phyloP scores from a whole-genome alignment of 2,329 filamentous ascomycete species.

The Apiospora pterosperma region DNA sequence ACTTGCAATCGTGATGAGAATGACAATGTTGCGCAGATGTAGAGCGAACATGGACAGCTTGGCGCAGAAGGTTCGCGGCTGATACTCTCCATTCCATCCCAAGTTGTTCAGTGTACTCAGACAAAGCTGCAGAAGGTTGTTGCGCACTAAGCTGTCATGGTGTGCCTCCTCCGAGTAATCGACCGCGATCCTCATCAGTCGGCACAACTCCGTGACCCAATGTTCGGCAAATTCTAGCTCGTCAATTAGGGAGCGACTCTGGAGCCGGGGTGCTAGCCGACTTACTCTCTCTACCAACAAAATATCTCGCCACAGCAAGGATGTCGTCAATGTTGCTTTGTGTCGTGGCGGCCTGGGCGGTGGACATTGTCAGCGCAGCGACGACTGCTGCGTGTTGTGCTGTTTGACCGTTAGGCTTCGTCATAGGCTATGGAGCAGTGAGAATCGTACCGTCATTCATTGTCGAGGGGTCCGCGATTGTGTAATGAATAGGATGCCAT shows the following conservation, averaged over 20 bases:
- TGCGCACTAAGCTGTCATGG: slow-evolving; percentile 70
- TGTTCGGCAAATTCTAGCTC: slow-evolving; percentile 54
- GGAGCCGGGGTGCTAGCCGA: not conserved
- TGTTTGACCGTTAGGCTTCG: slow-evolving; percentile 25
- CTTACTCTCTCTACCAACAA: slow-evolving; percentile 34
- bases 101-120: slow-evolving; percentile 78
- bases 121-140: slow-evolving; percentile 69
- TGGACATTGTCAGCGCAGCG: slow-evolving; percentile 55
- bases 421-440: not conserved
- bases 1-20: slow-evolving; percentile 62
- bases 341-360: slow-evolving; percentile 42
- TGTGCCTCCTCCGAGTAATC: slow-evolving; percentile 78
- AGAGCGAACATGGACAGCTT: slow-evolving; percentile 74
- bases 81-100: slow-evolving; percentile 64
- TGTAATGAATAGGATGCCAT: slow-evolving; percentile 55
- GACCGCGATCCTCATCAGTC: slow-evolving; percentile 67
- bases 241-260: not conserved
- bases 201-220: slow-evolving; percentile 64
- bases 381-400: slow-evolving; percentile 56
- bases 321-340: slow-evolving; percentile 65
- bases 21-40: slow-evolving; percentile 68
- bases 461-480: slow-evolving; percentile 43
- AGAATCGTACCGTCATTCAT: slow-evolving; percentile 45
- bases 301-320: slow-evolving; percentile 61
- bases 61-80: slow-evolving; percentile 61